Evolutionary conservation across 345 rosid genomes (phyloP).

Genomic region (Salix purpurea): DNA sequence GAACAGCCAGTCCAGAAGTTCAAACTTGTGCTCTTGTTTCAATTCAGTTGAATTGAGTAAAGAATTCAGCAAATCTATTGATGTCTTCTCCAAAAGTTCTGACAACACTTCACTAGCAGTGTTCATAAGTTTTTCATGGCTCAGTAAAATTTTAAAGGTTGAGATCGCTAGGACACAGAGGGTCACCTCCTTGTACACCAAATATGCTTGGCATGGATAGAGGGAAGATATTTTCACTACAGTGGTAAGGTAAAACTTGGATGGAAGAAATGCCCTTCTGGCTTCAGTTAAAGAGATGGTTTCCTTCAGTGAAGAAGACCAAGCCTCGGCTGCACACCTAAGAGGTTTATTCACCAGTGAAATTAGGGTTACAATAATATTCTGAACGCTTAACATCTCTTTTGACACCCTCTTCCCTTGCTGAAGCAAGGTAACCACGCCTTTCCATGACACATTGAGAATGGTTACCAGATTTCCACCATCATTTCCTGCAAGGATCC

Average conservation of each 20-base stretch:
- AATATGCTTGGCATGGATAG: conserved; percentile 63
- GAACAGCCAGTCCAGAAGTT: conserved; percentile 64
- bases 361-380: conserved; percentile 55
- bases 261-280: conserved; percentile 77
- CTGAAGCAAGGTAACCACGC: conserved; percentile 79
- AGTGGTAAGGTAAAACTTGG: conserved; percentile 82
- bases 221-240: conserved; percentile 67
- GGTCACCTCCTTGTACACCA: conserved; percentile 50
- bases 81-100: conserved; percentile 74
- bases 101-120: conserved; percentile 61
- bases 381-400: conserved; percentile 48
- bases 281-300: conserved; percentile 64
- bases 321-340: conserved; percentile 59
- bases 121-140: conserved; percentile 44
- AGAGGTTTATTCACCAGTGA: conserved; percentile 61
- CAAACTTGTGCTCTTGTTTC: conserved; percentile 47
- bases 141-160: conserved; percentile 48
- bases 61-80: conserved; percentile 53
- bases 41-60: conserved; percentile 55
- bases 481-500: conserved; percentile 64
- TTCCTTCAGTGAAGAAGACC: conserved; percentile 61
- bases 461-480: conserved; percentile 84
- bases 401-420: conserved; percentile 49
- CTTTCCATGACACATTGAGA: conserved; percentile 92
- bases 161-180: conserved; percentile 54